phyloP scores from a whole-genome alignment of 768 basidiomycete genomes.

The Hygrophorus pudorinus region DNA sequence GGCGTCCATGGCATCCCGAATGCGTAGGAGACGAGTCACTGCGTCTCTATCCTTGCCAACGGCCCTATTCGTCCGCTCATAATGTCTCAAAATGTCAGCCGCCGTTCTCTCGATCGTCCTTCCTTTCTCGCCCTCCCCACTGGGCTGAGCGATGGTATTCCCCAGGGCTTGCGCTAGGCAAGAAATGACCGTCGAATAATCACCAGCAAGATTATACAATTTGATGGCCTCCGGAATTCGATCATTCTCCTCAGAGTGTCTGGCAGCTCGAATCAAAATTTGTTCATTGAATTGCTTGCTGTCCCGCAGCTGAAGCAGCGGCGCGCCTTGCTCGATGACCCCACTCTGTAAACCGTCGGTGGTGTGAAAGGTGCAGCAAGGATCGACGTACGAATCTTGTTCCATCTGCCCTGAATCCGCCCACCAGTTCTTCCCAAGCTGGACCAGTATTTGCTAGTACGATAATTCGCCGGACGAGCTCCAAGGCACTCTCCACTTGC shows the following conservation, averaged over 20 bases:
- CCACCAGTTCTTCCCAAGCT: constrained; percentile 89
- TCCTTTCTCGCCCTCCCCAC: constrained; percentile 46
- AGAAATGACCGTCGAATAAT: constrained; percentile 78
- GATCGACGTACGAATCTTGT: constrained; percentile 65
- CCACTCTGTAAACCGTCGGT: constrained; percentile 47
- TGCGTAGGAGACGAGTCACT: constrained; percentile 62
- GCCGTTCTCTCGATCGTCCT: constrained; percentile 65
- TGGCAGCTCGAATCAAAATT: constrained; percentile 78
- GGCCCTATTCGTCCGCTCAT: constrained; percentile 65
- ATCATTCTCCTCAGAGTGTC: constrained; percentile 73
- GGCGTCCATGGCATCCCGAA: constrained; percentile 73
- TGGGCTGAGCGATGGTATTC: constrained; percentile 63
- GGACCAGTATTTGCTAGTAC: constrained; percentile 69
- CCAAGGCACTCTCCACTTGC: constrained; percentile 76
- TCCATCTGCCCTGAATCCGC: constrained; percentile 85
- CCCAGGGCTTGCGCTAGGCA: constrained; percentile 85
- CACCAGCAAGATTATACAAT: constrained; percentile 89
- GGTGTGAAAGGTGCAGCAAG: neutral
- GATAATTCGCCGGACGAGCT: constrained; percentile 68
- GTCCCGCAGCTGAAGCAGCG: constrained; percentile 63
- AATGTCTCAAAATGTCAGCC: constrained; percentile 67
- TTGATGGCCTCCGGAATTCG: constrained; percentile 87
- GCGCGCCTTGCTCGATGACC: constrained; percentile 74
- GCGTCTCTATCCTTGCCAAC: constrained; percentile 68
- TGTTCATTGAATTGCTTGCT: constrained; percentile 64